Evolutionary conservation across 1,139 yeast species (phyloP).

Genomic region (Suhomyces atakaporum): DNA sequence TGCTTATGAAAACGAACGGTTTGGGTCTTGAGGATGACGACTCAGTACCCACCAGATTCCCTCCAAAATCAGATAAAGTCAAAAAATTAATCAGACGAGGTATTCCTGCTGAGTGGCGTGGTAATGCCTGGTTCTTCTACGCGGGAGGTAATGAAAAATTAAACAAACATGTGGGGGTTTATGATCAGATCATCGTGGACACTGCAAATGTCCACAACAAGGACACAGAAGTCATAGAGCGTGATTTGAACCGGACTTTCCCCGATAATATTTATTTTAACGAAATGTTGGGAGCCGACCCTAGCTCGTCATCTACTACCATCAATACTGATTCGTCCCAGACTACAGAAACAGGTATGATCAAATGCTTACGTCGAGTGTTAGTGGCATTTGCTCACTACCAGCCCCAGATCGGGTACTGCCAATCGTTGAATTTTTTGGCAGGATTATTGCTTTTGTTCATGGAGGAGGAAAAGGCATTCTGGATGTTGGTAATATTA

Average conservation of each 20-base stretch:
- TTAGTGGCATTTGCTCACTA: slow-evolving; percentile 81
- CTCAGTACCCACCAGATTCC: slow-evolving; percentile 56
- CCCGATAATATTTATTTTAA: slow-evolving; percentile 87
- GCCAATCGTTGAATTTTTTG: slow-evolving; percentile 89
- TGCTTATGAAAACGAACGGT: slow-evolving; percentile 67
- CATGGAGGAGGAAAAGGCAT: slow-evolving; percentile 84
- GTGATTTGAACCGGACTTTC: slow-evolving; percentile 89
- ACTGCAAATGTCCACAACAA: slow-evolving; percentile 55
- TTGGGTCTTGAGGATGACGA: slow-evolving; percentile 40
- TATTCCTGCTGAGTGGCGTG: slow-evolving; percentile 96
- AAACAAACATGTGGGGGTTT: slow-evolving; percentile 69
- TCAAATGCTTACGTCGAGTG: slow-evolving; percentile 75
- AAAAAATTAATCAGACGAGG: slow-evolving; percentile 86
- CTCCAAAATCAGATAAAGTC: slow-evolving; percentile 80
- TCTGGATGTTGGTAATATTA: slow-evolving; percentile 93
- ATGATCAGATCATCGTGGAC: slow-evolving; percentile 63
- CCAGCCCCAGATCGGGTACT: slow-evolving; percentile 90
- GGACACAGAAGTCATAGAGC: slow-evolving; percentile 89
- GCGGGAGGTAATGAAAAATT: slow-evolving; percentile 86
- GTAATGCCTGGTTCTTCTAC: slow-evolving; percentile 94
- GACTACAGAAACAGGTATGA: slow-evolving; percentile 58
- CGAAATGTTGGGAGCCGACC: slow-evolving; percentile 10
- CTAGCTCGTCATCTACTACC: slow-evolving; percentile 7
- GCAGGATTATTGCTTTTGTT: slow-evolving; percentile 83
- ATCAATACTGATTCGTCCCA: slow-evolving; percentile 8